Conservation (phyloP, 495 filamentous ascomycete species). For the Chaetomium cochliodes region DNA sequence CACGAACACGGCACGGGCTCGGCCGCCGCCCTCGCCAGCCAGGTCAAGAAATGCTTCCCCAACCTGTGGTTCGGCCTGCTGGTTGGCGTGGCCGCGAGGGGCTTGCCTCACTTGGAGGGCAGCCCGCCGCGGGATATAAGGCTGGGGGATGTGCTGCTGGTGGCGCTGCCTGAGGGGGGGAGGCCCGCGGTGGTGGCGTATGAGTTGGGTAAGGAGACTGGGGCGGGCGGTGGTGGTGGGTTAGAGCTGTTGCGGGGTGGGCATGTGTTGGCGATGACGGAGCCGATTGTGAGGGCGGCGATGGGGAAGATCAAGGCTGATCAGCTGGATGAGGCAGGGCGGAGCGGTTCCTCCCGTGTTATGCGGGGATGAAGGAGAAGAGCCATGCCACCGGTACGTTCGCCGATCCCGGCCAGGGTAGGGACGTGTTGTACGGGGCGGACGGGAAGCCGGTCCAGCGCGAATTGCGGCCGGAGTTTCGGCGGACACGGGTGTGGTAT, state of each 20-base stretch:
- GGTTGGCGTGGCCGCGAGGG: neutral
- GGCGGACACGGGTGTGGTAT: neutral
- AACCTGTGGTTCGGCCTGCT: conserved; percentile 1
- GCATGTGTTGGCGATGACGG: neutral
- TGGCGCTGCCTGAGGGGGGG: neutral
- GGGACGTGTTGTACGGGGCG: neutral
- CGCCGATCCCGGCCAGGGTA: neutral
- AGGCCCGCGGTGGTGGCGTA: neutral
- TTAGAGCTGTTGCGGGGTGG: neutral
- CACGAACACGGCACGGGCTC: neutral
- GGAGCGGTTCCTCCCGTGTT: neutral
- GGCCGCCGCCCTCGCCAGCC: neutral
- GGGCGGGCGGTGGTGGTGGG: neutral
- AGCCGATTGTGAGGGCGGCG: neutral
- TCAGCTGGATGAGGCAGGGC: neutral
- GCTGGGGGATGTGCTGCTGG: neutral
- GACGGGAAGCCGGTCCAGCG: neutral
- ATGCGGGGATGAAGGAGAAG: neutral
- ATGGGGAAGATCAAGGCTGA: neutral
- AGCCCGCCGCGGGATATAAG: neutral
- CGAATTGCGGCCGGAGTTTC: neutral
- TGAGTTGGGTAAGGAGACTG: neutral
- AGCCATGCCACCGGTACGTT: neutral
- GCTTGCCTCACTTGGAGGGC: neutral
- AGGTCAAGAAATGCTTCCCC: neutral